Conservation (phyloP, 2,329 filamentous ascomycete genomes). For the Elsinoe batatas region DNA sequence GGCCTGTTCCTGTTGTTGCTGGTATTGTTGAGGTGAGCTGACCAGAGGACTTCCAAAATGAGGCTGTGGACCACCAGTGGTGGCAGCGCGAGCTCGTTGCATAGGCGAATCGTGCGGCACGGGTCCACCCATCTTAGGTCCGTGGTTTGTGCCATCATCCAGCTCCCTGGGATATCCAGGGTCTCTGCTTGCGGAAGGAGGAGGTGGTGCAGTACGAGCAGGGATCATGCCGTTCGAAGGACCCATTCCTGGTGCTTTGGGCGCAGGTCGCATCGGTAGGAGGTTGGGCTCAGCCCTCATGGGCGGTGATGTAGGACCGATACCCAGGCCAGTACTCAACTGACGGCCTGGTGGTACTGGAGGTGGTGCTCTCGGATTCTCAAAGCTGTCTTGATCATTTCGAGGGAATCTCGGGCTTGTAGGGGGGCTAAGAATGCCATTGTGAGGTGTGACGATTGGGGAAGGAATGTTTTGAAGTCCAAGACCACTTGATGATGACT, state of each 20-base stretch:
- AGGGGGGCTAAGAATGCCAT: conserved; percentile 51
- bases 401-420: conserved; percentile 79
- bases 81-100: conserved; percentile 26
- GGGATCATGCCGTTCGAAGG: conserved; percentile 40
- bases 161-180: not conserved
- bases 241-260: conserved; percentile 61
- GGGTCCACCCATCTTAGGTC: not conserved
- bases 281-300: conserved; percentile 41
- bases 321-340: conserved; percentile 18
- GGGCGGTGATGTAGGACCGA: conserved; percentile 36
- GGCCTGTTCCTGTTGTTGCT: conserved; percentile 76
- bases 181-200: conserved; percentile 11
- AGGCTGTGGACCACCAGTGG: conserved; percentile 20
- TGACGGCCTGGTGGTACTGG: conserved; percentile 57
- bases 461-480: conserved; percentile 22
- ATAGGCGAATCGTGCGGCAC: conserved; percentile 35
- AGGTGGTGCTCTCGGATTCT: conserved; percentile 88
- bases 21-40: conserved; percentile 37
- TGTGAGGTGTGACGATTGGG: conserved; percentile 17
- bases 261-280: conserved; percentile 68
- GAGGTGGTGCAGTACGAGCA: conserved; percentile 24
- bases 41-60: conserved; percentile 40
- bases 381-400: conserved; percentile 88
- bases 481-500: conserved; percentile 26
- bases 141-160: conserved; percentile 5